These are phyloP conservation scores for Lactarius pseudohatsudake DNA, from an alignment of 768 basidiomycete genomes.

Conservation along the genomic window DNA sequence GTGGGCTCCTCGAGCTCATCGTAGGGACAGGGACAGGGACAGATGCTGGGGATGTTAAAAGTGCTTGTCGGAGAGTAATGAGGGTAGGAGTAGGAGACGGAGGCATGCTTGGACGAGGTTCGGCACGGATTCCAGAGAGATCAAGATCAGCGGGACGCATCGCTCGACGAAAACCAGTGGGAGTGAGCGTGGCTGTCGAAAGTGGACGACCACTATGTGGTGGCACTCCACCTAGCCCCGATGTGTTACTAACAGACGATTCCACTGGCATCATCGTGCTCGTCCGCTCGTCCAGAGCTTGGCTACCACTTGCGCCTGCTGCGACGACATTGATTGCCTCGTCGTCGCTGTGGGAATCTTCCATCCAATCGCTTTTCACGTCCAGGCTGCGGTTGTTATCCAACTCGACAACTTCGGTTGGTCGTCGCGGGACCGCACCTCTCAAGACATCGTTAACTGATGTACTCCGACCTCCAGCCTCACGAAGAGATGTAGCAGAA, in stretches of 20 bases:
- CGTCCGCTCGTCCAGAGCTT: constrained; percentile 80
- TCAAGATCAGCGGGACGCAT: constrained; percentile 68
- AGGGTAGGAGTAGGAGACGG: constrained; percentile 65
- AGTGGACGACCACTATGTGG: constrained; percentile 19
- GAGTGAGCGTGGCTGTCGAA: constrained; percentile 29
- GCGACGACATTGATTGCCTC: constrained; percentile 84
- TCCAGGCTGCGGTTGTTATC: constrained; percentile 37
- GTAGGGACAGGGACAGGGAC: constrained; percentile 20
- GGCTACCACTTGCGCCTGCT: constrained; percentile 78
- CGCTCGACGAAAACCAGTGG: constrained; percentile 37
- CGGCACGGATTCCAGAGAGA: constrained; percentile 39
- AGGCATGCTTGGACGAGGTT: constrained; percentile 33
- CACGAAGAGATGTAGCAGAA: constrained; percentile 45
- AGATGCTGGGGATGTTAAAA: constrained; percentile 47
- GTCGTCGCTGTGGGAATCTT: constrained; percentile 69
- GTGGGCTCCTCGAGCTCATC: constrained; percentile 19
- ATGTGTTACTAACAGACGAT: constrained; percentile 31
- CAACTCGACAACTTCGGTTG: constrained; percentile 34
- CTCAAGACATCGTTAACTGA: constrained; percentile 64
- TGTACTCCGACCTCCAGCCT: constrained; percentile 48
- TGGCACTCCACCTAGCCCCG: constrained; percentile 7
- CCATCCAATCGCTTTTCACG: constrained; percentile 65
- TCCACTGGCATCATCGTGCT: constrained; percentile 50
- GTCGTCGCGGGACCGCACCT: constrained; percentile 42
- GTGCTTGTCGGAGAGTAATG: constrained; percentile 62